Percentiles rank a stretch among this genome's conserved stretches.
Conservation (phyloP, 1,139 yeast species). For the Yamadazyma triangularis region DNA sequence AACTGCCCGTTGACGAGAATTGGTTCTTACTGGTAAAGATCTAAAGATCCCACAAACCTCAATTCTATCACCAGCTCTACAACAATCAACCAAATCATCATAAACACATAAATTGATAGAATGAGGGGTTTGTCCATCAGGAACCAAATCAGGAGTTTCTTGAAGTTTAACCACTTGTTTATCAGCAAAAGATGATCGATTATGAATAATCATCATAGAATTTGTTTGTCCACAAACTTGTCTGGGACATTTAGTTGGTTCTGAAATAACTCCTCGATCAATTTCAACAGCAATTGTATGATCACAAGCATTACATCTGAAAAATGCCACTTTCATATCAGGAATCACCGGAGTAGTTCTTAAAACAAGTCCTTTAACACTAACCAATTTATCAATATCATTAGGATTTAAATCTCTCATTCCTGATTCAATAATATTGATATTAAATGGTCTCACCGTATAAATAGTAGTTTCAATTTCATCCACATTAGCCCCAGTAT, state of each 20-base stretch:
- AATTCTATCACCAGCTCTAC: conserved; percentile 95
- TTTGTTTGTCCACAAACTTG: conserved; percentile 78
- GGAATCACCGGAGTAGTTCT: conserved; percentile 92
- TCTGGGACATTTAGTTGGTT: conserved; percentile 90
- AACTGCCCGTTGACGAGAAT: conserved; percentile 78
- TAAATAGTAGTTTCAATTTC: conserved; percentile 79
- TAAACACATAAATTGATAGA: conserved; percentile 91
- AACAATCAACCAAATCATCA: conserved; percentile 91
- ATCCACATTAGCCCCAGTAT: conserved; percentile 33
- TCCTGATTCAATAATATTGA: conserved; percentile 62
- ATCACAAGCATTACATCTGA: conserved; percentile 92
- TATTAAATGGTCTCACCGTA: conserved; percentile 84
- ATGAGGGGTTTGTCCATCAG: conserved; percentile 99
- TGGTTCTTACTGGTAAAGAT: conserved; percentile 86
- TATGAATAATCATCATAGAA: conserved; percentile 88
- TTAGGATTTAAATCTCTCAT: conserved; percentile 95
- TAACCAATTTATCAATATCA: conserved; percentile 90
- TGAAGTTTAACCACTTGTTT: conserved; percentile 91
- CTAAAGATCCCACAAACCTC: conserved; percentile 95
- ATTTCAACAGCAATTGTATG: conserved; percentile 90
- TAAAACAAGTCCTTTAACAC: conserved; percentile 85
- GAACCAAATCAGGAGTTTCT: conserved; percentile 97
- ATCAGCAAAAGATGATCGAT: conserved; percentile 88
- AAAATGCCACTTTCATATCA: conserved; percentile 96
- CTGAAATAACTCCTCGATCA: conserved; percentile 91